Conservation (phyloP, 1,139 yeast species). For the Magnusiomyces tetraspermus region DNA sequence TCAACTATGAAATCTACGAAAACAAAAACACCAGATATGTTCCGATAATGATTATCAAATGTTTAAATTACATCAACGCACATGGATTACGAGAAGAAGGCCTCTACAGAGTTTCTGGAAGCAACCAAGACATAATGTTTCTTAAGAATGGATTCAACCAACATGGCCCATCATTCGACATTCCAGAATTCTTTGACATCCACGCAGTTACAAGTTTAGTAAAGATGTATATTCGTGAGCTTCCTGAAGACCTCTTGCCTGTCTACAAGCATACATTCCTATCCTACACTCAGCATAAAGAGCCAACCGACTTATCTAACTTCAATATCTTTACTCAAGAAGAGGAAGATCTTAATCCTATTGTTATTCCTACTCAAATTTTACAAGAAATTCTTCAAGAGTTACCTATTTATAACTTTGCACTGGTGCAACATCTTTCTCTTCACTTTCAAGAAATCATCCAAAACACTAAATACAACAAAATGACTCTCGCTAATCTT, state of each 20-base stretch:
- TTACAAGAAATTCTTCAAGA: conserved; percentile 21
- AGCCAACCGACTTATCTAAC: conserved; percentile 7
- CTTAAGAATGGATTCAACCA: conserved; percentile 55
- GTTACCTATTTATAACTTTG: conserved; percentile 23
- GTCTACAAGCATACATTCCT: conserved; percentile 15
- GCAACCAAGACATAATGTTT: conserved; percentile 54
- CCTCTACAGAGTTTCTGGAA: conserved; percentile 71
- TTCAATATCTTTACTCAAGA: conserved; percentile 12
- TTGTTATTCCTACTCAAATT: conserved; percentile 18
- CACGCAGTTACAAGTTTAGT: conserved; percentile 77
- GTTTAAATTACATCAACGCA: conserved; percentile 19
- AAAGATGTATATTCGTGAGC: conserved; percentile 64
- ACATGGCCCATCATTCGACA: conserved; percentile 51
- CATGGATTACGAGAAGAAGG: conserved; percentile 71
- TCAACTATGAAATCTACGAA: conserved; percentile 1
- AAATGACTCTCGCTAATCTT: conserved; percentile 28
- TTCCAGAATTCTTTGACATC: conserved; percentile 60
- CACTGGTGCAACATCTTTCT: conserved; percentile 23
- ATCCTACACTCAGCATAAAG: conserved; percentile 9
- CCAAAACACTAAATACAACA: conserved; percentile 18
- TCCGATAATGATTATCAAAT: conserved; percentile 22
- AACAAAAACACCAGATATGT: conserved; percentile 18
- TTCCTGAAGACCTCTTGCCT: conserved; percentile 63
- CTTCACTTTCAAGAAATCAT: conserved; percentile 23
- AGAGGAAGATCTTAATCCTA: conserved; percentile 17